Evolutionary conservation across 192 early-diverging fungal species (phyloP), one percentile per base, ranked within the genome.

Genomic region (Geosiphon pyriformis): DNA sequence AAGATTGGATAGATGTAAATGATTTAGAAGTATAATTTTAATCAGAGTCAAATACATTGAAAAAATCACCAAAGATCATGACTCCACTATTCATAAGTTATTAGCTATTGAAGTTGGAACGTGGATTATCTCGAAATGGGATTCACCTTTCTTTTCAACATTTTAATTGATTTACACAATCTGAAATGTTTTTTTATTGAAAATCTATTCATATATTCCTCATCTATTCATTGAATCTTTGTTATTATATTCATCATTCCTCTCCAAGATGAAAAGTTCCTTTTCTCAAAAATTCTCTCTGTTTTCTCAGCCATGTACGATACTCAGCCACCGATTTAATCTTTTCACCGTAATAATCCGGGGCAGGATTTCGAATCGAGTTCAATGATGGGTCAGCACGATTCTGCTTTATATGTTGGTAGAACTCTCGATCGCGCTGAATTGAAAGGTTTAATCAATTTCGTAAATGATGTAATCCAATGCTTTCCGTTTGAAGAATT

Each of bases 331-430:
- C 84, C 47, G 87, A 90, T 59, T 86, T 85, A 76, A 97, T 91
- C 70, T 92, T 93, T 68, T 96, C 93, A 46, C 91, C 92, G 67
- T 94, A 96, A 72, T 88, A 96, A 78, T 94, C 92, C 18, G 93
- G 93, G 64, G 93, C 79, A 58, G 88, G 88, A 73, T 92, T 88
- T 59, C 82, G 78, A 7, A 87, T 74, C 8, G 87, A 88, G 62
- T 88, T 82, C 30, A 84, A 72, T 31, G 75, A 71, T 12, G 89
- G 83, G 47, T 89, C 85, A 3, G 87, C 87, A 10, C 89, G 71
- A 69, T 91, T 88, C 27, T 70, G 75, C 59, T 72, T 75, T 34
- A 91, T 74, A 33, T 85, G 87, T 29, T 80, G 74, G 69, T 82
- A 87, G 62, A 88, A 88, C 60, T 79, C 81, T 74, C 83, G 71